Evolutionary conservation across 495 filamentous ascomycete genomes (phyloP), one percentile per base, ranked within the genome.

Genomic region (Penicillium longicatenatum): DNA sequence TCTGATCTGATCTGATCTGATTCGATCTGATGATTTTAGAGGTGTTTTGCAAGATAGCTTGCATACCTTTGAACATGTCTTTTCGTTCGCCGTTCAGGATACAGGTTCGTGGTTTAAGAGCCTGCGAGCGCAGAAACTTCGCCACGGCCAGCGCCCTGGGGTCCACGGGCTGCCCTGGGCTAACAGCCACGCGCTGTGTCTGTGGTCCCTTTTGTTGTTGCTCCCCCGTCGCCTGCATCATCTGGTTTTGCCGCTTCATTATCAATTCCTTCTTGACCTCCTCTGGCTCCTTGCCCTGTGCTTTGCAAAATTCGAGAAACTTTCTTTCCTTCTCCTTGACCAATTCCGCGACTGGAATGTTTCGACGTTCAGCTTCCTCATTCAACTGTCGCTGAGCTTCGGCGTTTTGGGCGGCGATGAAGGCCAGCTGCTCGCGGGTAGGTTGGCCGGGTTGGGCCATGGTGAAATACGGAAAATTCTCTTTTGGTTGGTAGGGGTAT

Each of bases 41-140:
- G 20, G 6, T n/a, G n/a, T 49, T 31, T 30, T 30, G 7, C 12
- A 16, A 17, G 5, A 9, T 51, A 37, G 16, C 16, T 33, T 2
- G 45, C 60, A 31, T 64, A 96, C 93, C 89, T 82, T 89, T 90
- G 76, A 99, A 98, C 86, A 99, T 92, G 60, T 99, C 93, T 77
- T 97, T 98, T 56, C 95, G 82, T 78, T 98, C 93, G 59, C 94
- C 95, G 64, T 97, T 92, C 62, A 97, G 80, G 56, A 99, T 95
- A 75, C 89, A 92, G 26, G 94, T 97, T 61, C 95, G 82, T 43
- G 85, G 79, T 82, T 99, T 99, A 60, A 99, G 78, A 61, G 91
- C 81, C 75, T 97, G 93, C 50, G 82, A 75, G 59, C 86, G 84
- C 51, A 99, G 78, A 77, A 93, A 99, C 65, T 92, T 88, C 62